Conservation (phyloP, 495 filamentous ascomycete species). For the Talaromyces ruber region DNA sequence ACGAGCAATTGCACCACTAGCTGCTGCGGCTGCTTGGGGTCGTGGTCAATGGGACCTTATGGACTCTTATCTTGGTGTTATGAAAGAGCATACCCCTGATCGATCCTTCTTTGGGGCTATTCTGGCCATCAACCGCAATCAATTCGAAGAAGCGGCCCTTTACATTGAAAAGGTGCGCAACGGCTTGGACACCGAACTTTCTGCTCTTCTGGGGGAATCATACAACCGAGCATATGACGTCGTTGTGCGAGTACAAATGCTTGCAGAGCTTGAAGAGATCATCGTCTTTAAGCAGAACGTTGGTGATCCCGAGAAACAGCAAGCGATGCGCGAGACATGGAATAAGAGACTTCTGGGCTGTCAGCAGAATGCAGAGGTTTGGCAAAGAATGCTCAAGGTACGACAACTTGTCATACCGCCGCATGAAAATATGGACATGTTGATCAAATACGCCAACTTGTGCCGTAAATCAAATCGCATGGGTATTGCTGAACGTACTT, state of each 20-base stretch:
- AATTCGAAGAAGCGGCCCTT: conserved; percentile 75
- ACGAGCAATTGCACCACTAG: conserved; percentile 80
- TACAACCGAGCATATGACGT: conserved; percentile 95
- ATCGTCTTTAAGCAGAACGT: conserved; percentile 90
- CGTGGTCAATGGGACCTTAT: conserved; percentile 94
- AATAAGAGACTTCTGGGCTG: conserved; percentile 89
- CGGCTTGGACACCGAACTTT: conserved; percentile 89
- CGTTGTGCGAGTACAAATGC: conserved; percentile 95
- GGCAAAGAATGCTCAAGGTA: conserved; percentile 96
- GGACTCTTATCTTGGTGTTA: conserved; percentile 90
- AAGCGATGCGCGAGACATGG: conserved; percentile 88
- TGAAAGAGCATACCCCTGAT: conserved; percentile 89
- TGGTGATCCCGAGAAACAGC: conserved; percentile 71
- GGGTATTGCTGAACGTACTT: conserved; percentile 93
- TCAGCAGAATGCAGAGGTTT: conserved; percentile 95
- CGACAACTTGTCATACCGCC: conserved; percentile 84
- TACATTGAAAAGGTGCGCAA: conserved; percentile 90
- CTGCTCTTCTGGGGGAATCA: conserved; percentile 87
- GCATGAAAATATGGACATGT: conserved; percentile 93
- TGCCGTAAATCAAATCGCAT: conserved; percentile 92
- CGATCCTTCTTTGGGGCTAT: conserved; percentile 96
- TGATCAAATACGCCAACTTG: conserved; percentile 97
- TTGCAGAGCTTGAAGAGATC: conserved; percentile 96
- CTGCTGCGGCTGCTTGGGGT: conserved; percentile 96
- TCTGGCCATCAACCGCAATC: conserved; percentile 85